These are phyloP conservation scores for Nitzschia putrida DNA, from an alignment of 108 stramenopile species.

Conservation along the genomic window DNA sequence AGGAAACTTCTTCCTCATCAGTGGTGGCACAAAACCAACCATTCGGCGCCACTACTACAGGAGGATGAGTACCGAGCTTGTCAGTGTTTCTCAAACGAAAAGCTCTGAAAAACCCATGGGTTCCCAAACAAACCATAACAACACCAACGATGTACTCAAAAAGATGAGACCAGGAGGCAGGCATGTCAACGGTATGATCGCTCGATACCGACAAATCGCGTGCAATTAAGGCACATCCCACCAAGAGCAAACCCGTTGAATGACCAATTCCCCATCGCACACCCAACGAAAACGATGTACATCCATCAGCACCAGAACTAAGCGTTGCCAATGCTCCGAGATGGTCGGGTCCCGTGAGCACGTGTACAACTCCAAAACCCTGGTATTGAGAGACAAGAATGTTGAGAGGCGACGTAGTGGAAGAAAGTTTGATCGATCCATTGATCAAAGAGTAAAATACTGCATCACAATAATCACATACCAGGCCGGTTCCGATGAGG, in stretches of 20 bases:
- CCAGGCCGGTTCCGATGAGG: constrained; percentile 9
- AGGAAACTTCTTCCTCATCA: constrained; percentile 3
- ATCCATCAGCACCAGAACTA: constrained; percentile 30
- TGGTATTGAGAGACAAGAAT: background rate
- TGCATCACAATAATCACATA: background rate
- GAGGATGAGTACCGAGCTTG: background rate
- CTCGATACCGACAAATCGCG: constrained; percentile 1
- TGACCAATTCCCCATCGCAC: constrained; percentile 78
- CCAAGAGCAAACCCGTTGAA: constrained; percentile 56
- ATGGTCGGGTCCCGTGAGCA: constrained; percentile 80
- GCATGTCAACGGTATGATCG: constrained; percentile 35
- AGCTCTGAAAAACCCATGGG: constrained; percentile 49
- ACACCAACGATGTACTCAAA: constrained; percentile 66
- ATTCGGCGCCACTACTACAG: background rate
- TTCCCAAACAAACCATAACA: constrained; percentile 68
- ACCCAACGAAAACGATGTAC: constrained; percentile 49
- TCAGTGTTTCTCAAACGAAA: constrained; percentile 15
- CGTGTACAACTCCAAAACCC: constrained; percentile 69
- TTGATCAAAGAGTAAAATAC: too few species aligned
- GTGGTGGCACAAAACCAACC: background rate
- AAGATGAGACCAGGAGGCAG: constrained; percentile 34
- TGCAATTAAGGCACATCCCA: constrained; percentile 53
- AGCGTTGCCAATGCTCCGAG: constrained; percentile 75
- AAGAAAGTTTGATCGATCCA: too few species aligned
- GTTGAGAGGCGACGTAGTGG: too few species aligned